Conservation (phyloP, 2,329 filamentous ascomycete genomes). For the Diaporthe eres region DNA sequence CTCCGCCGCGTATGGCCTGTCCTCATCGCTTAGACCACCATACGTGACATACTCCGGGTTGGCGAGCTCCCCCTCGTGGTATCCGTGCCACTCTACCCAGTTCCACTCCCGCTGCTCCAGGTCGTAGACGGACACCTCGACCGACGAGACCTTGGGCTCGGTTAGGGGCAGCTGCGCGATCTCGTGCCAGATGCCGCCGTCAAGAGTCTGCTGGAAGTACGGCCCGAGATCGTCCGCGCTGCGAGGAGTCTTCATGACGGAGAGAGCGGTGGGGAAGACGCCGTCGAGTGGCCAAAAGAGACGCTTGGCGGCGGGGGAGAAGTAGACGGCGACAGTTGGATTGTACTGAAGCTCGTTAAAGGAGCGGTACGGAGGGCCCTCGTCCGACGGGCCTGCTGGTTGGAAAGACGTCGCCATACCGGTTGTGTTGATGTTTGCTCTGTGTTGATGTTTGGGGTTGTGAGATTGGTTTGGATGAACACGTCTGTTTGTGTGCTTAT, state of each 20-base stretch:
- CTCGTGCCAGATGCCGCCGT: conserved; percentile 46
- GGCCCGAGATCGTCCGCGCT: conserved; percentile 45
- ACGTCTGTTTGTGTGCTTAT: too few relatives aligned
- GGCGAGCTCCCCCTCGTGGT: conserved; percentile 37
- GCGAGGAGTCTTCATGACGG: conserved; percentile 44
- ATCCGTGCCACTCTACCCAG: conserved; percentile 46
- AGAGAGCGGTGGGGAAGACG: conserved; percentile 45
- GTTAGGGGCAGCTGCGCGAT: conserved; percentile 48
- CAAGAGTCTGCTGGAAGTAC: conserved; percentile 44
- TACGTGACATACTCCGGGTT: conserved; percentile 43
- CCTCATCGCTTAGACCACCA: conserved; percentile 43
- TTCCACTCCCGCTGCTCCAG: conserved; percentile 46
- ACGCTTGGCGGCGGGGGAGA: conserved; percentile 43
- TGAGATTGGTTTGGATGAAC: too few relatives aligned
- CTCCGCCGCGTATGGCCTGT: conserved; percentile 42
- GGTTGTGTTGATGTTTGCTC: conserved; percentile 2
- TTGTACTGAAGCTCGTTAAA: conserved; percentile 43
- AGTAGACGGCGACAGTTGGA: conserved; percentile 34
- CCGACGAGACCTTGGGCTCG: conserved; percentile 49
- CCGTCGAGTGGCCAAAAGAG: conserved; percentile 47
- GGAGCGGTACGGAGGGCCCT: conserved; percentile 42
- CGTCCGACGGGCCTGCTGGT: not conserved
- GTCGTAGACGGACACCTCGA: conserved; percentile 44
- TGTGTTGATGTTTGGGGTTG: too few relatives aligned
- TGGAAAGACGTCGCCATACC: not conserved